Conservation (phyloP, 345 rosid genomes). For the Populus deltoides region DNA sequence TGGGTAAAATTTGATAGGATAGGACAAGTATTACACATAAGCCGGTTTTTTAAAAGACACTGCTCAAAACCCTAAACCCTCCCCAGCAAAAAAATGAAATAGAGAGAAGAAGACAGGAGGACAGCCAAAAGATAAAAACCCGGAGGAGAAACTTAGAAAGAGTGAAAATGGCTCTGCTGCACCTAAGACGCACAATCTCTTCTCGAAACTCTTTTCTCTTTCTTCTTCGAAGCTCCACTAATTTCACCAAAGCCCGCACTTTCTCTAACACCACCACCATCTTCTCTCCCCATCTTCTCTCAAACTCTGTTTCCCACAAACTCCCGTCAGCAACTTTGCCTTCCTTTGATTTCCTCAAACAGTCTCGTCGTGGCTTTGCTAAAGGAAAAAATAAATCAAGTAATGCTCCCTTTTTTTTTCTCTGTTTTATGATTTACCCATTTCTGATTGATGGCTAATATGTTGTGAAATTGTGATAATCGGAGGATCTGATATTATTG, state of each 20-base stretch:
- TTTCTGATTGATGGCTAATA: too few species aligned
- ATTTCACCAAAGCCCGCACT: slow-evolving; percentile 30
- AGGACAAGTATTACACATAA: too few species aligned
- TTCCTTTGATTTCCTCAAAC: slow-evolving; percentile 33
- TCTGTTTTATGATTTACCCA: not conserved
- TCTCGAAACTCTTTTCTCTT: slow-evolving; percentile 28
- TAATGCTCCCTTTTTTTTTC: slow-evolving; percentile 16
- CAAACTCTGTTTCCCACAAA: slow-evolving; percentile 9
- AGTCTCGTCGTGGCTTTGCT: slow-evolving; percentile 66
- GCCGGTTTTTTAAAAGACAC: too few species aligned
- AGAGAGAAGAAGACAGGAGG: not conserved
- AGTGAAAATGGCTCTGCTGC: slow-evolving; percentile 51
- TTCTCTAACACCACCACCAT: slow-evolving; percentile 18
- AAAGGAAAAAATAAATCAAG: slow-evolving; percentile 65
- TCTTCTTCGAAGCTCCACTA: slow-evolving; percentile 34
- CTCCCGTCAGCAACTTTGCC: slow-evolving; percentile 4
- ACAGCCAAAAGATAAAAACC: not conserved
- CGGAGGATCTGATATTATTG: too few species aligned
- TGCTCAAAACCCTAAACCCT: not conserved
- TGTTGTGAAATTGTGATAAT: too few species aligned
- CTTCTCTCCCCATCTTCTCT: slow-evolving; percentile 20
- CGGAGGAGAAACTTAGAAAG: not conserved
- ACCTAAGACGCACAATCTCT: slow-evolving; percentile 47
- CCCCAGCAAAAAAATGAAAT: not conserved
- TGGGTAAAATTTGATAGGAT: too few species aligned